phyloP scores from a whole-genome alignment of 2,329 filamentous ascomycete genomes.

The Microcyclosporella mali region DNA sequence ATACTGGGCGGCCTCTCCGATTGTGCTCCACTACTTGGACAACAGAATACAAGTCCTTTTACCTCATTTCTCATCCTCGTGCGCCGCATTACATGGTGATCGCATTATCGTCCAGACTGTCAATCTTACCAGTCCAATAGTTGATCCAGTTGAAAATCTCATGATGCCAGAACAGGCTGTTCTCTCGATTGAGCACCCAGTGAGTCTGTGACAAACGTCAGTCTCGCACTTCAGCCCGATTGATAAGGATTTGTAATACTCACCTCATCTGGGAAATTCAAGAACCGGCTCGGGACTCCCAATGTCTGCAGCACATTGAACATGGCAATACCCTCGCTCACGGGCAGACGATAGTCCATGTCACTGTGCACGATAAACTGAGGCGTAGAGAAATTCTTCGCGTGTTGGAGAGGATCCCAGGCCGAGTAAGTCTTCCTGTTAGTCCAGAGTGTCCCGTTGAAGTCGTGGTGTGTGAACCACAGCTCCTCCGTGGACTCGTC shows the following conservation, averaged over 20 bases:
- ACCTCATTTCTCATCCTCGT: no score
- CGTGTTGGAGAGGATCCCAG: constrained; percentile 20
- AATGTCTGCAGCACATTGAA: constrained; percentile 20
- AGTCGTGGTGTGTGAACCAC: constrained; percentile 47
- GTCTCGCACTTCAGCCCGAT: background rate
- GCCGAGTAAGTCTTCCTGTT: constrained; percentile 12
- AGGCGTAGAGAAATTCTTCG: constrained; percentile 20
- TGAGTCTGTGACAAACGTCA: constrained; percentile 17
- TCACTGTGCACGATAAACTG: constrained; percentile 22
- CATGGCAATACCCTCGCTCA: constrained; percentile 21
- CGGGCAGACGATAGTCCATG: constrained; percentile 19
- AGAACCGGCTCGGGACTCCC: constrained; percentile 19
- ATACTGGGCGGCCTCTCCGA: no score
- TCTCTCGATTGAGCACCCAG: constrained; percentile 18
- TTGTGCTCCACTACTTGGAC: no score
- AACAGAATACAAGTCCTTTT: no score
- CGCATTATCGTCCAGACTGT: constrained; percentile 15
- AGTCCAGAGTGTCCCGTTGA: constrained; percentile 47
- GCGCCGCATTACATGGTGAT: constrained; percentile 12
- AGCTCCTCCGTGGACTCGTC: constrained; percentile 45
- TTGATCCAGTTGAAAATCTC: constrained; percentile 24
- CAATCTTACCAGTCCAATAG: constrained; percentile 19
- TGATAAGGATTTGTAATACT: background rate
- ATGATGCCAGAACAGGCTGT: constrained; percentile 20
- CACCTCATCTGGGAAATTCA: constrained; percentile 16